Evolutionary conservation across 495 filamentous ascomycete genomes (phyloP), one percentile per base, ranked within the genome.

Genomic region (Astrothelium macrocarpum): DNA sequence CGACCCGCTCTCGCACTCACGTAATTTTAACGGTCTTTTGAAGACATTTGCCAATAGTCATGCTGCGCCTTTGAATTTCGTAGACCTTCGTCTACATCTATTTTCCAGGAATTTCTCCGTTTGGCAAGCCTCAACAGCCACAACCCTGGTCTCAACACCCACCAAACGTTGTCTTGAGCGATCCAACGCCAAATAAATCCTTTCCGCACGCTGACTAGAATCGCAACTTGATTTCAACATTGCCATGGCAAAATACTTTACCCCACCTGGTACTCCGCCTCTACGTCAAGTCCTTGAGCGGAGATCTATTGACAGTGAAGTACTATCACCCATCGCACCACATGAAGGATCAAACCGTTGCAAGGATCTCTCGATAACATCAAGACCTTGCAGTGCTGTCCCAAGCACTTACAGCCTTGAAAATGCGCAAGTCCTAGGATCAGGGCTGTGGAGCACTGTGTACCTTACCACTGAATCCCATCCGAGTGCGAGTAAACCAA

Each of bases 401-500:
- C 29, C 49, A 56, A 28, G 20, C 11, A 56, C 20, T 29, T 76
- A 75, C 61, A 70, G 69, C 28, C 58, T 75, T 25, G 61, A 68
- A 14, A 72, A 67, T 20, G 66, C 71, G 32, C 71, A 65, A 43
- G 31, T 65, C 0, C 58, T 82, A 39, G 85, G 84, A 32, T 77
- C 72, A 53, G 85, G 85, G 11, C 77, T 77, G 7, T 87, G 84
- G 84, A 87, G 85, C 68, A 78, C 77, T 16, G 85, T 87, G 12
- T 85, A 83, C 71, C 78, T 77, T 60, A 83, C 71, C 2, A n/a
- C n/a, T n/a, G 46, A 68, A 32, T 34, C 71, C 32, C 32, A 32
- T 49, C 62, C 34, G 2, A 39, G 9, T 25, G 26, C 31, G 25
- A 31, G 18, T 32, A 58, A 56, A 12, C 32, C 20, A 31, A 25